Percentiles rank a stretch among this genome's conserved stretches.
phyloP scores from a whole-genome alignment of 306 rosid species.

The Begonia masoniana region DNA sequence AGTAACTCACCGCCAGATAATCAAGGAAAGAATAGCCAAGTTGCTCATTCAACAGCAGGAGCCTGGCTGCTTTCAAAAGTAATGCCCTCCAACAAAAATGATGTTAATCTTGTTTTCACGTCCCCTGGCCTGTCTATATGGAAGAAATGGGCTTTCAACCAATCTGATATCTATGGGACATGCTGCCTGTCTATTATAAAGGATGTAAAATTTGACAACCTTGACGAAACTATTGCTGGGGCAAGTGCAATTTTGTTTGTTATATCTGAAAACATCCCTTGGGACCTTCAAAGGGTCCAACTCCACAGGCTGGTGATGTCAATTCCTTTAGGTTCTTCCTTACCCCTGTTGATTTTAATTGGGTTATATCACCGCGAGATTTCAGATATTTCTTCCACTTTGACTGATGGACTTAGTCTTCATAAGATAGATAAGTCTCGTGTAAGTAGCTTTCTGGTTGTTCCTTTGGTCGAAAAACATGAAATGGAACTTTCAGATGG shows the following conservation, averaged over 20 bases:
- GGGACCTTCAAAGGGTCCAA: slow-evolving; percentile 44
- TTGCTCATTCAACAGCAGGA: slow-evolving; percentile 17
- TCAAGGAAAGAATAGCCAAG: slow-evolving; percentile 18
- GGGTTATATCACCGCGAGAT: slow-evolving; percentile 21
- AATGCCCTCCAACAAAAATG: slow-evolving; percentile 32
- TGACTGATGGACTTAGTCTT: slow-evolving; percentile 54
- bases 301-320: slow-evolving; percentile 57
- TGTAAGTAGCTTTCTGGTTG: slow-evolving; percentile 43
- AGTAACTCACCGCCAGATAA: slow-evolving; percentile 18
- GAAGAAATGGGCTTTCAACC: slow-evolving; percentile 55
- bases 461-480: slow-evolving; percentile 45
- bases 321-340: slow-evolving; percentile 55
- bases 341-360: slow-evolving; percentile 76
- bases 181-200: slow-evolving; percentile 73
- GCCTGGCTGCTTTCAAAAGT: slow-evolving; percentile 75
- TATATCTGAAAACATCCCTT: slow-evolving; percentile 46
- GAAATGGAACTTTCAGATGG: slow-evolving; percentile 30
- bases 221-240: slow-evolving; percentile 45
- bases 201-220: slow-evolving; percentile 34
- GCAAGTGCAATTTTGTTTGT: slow-evolving; percentile 68
- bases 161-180: slow-evolving; percentile 30
- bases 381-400: slow-evolving; percentile 21
- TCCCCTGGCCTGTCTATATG: slow-evolving; percentile 62
- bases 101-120: slow-evolving; percentile 35
- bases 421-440: slow-evolving; percentile 42